phyloP scores from a whole-genome alignment of 345 rosid species.

The Erucastrum elatum region DNA sequence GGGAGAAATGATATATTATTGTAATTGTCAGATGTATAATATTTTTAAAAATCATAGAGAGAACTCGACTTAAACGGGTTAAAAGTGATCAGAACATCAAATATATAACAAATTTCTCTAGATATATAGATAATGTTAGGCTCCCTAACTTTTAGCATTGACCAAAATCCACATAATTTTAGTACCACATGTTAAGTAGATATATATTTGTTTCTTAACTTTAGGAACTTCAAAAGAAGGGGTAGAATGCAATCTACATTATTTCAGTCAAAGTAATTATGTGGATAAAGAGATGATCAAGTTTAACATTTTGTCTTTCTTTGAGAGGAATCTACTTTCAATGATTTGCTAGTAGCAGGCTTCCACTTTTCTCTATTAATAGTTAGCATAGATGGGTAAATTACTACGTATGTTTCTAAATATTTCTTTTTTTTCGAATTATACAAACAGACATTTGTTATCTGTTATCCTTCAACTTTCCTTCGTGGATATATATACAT shows the following conservation, averaged over 20 bases:
- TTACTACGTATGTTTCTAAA: not conserved
- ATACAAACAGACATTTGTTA: slow-evolving; percentile 6
- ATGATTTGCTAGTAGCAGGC: slow-evolving; percentile 37
- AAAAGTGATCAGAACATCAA: slow-evolving; percentile 19
- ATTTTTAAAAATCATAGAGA: slow-evolving; percentile 2
- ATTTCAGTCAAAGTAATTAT: slow-evolving; percentile 34
- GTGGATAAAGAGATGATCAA: slow-evolving; percentile 17
- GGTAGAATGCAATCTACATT: slow-evolving; percentile 14
- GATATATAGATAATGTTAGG: slow-evolving; percentile 27
- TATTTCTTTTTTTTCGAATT: not conserved
- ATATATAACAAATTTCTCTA: slow-evolving; percentile 24
- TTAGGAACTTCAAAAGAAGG: slow-evolving; percentile 15
- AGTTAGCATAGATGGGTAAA: slow-evolving; percentile 17
- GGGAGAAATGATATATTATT: not conserved
- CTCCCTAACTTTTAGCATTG: slow-evolving; percentile 30
- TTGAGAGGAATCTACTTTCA: slow-evolving; percentile 24
- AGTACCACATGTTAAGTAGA: slow-evolving; percentile 2
- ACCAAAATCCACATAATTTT: slow-evolving; percentile 9
- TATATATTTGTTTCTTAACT: slow-evolving; percentile 12
- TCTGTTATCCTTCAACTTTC: not conserved
- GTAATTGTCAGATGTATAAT: not conserved
- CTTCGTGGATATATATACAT: not conserved
- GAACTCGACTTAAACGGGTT: slow-evolving; percentile 1
- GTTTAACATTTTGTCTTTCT: slow-evolving; percentile 36
- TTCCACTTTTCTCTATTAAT: slow-evolving; percentile 24